Base-by-base conservation (phyloP, 192 early-diverging fungal species). In the Podila clonocystis region DNA sequence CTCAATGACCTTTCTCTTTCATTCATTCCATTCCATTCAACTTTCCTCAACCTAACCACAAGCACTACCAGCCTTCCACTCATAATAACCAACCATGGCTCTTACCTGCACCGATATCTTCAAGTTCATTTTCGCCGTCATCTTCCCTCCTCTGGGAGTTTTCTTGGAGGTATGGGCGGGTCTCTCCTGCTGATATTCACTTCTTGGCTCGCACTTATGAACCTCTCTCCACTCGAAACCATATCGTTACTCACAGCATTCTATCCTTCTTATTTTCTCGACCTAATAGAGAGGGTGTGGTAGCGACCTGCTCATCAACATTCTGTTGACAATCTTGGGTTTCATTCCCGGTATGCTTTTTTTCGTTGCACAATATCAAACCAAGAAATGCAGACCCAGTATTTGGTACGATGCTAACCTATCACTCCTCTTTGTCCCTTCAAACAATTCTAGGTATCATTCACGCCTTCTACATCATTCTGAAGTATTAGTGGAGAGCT, bases 241-340 rank as follows among this genome's bases (percentile, higher is more conserved):
- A 15, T 66, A n/a, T 50, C 17, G 0, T 62, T 50, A 30, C n/a
- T 67, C 12, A 55, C 52, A n/a, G 17, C 52, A 36, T 36, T 8
- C 61, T 38, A 31, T 38, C 45, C 72, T 11, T 36, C 2, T 7
- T 20, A 24, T 34, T 49, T n/a, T 57, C 33, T 26, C 38, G 22
- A 50, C 13, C 73, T 55, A 19, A 50, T 72, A 79, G 76, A 72
- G 74, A 30, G 92, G 91, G 41, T 88, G 84, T 76, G 68, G 69
- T 17, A 41, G 28, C 29, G 92, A 92, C 58, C 72, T 93, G 13
- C 68, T 88, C 29, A 91, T 95, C 69, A 94, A 94, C 84, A 85
- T 94, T 65, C 36, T 80, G 17, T 84, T 95, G 77, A 93, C 93
- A 0, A 67, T 88, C 63, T 84, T 95, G 33, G 92, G 92, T 26